phyloP scores from a whole-genome alignment of 345 rosid genomes.

The Corchorus capsularis region DNA sequence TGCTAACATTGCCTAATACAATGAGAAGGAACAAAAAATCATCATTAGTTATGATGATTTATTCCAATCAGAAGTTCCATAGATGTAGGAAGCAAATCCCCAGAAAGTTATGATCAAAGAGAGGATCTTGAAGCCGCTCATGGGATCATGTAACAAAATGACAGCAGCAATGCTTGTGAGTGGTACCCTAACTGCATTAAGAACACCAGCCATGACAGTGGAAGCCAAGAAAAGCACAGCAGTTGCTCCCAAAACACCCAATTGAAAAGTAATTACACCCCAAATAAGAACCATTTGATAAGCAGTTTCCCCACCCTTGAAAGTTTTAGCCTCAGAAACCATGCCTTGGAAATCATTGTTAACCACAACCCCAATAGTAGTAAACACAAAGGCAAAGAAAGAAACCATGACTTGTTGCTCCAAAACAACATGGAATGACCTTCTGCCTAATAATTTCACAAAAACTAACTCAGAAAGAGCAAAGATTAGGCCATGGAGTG shows the following conservation, averaged over 20 bases:
- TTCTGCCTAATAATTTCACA: conserved; percentile 63
- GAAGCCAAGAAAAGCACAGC: conserved; percentile 75
- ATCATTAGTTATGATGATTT: conserved; percentile 23
- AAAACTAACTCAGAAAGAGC: conserved; percentile 82
- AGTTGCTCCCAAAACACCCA: conserved; percentile 73
- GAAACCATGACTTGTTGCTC: conserved; percentile 92
- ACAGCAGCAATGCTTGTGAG: conserved; percentile 77
- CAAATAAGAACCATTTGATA: conserved; percentile 58
- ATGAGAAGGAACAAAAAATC: neutral
- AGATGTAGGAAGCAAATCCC: conserved; percentile 81
- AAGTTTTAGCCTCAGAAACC: conserved; percentile 48
- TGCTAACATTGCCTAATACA: neutral
- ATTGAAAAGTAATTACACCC: conserved; percentile 70
- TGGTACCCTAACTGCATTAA: conserved; percentile 85
- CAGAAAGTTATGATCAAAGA: conserved; percentile 78
- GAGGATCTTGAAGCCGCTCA: conserved; percentile 88
- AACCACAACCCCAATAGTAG: conserved; percentile 61
- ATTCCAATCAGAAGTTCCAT: conserved; percentile 45
- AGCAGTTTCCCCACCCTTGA: conserved; percentile 51
- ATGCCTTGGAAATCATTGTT: conserved; percentile 58
- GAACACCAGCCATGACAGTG: conserved; percentile 79
- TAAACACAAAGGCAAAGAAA: conserved; percentile 57
- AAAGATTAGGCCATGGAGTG: conserved; percentile 84
- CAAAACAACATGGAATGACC: conserved; percentile 81
- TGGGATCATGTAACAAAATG: conserved; percentile 72